phyloP scores from a whole-genome alignment of 2,329 filamentous ascomycete genomes.

The Fusarium napiforme region DNA sequence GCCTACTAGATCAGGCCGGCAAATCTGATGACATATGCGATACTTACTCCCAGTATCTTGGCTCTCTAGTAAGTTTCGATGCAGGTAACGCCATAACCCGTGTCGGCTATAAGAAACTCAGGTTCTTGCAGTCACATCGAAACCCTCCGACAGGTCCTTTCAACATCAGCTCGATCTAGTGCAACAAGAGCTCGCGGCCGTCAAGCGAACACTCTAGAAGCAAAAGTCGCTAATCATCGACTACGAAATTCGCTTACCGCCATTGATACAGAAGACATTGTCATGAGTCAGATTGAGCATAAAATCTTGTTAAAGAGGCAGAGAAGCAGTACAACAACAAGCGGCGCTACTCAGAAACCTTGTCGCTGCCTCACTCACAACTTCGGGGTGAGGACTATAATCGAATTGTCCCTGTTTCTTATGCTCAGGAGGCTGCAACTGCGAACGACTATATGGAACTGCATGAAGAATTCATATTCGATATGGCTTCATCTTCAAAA shows the following conservation, averaged over 20 bases:
- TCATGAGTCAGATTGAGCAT: conserved; percentile 23
- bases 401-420: neutral
- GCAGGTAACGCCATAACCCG: neutral
- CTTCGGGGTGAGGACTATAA: conserved; percentile 12
- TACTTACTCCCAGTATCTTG: conserved; percentile 57
- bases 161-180: conserved; percentile 55
- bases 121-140: conserved; percentile 55
- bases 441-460: conserved; percentile 38
- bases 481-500: conserved; percentile 46
- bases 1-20: conserved; percentile 55
- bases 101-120: conserved; percentile 34
- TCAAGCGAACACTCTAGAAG: conserved; percentile 50
- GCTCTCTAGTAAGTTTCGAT: conserved; percentile 50
- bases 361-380: conserved; percentile 6
- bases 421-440: neutral
- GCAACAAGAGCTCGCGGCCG: conserved; percentile 54
- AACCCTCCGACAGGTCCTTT: conserved; percentile 54
- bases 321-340: conserved; percentile 10
- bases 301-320: conserved; percentile 6
- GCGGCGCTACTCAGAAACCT: conserved; percentile 9
- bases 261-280: conserved; percentile 25
- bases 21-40: conserved; percentile 53
- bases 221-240: conserved; percentile 46
- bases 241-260: conserved; percentile 41
- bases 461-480: conserved; percentile 42